Evolutionary conservation across 2,329 filamentous ascomycete genomes (phyloP).

Genomic region (Penicillium sp.): DNA sequence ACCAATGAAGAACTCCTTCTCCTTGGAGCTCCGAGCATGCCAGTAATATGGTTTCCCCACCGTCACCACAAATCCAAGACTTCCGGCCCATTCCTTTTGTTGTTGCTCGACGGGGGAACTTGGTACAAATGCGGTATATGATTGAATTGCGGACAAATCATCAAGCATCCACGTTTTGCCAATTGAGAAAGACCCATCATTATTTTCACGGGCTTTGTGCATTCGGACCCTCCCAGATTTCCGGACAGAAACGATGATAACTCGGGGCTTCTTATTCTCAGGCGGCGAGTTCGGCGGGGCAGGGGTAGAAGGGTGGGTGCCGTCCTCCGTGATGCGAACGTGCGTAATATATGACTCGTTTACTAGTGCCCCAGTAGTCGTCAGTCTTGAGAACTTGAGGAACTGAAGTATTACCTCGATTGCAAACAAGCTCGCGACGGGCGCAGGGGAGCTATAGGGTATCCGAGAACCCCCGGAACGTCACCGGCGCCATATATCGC

Average conservation of each 20-base stretch:
- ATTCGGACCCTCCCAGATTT: constrained; percentile 91
- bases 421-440: not conserved
- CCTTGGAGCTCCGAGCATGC: constrained; percentile 89
- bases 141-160: constrained; percentile 82
- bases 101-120: constrained; percentile 64
- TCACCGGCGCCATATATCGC: constrained; percentile 6
- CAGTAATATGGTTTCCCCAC: constrained; percentile 96
- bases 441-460: not conserved
- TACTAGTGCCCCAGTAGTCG: constrained; percentile 52
- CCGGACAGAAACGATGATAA: constrained; percentile 91
- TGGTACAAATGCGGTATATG: constrained; percentile 68
- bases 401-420: not conserved
- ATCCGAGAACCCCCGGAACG: not conserved
- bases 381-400: constrained; percentile 22
- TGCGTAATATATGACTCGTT: constrained; percentile 98
- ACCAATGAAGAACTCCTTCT: constrained; percentile 98
- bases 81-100: constrained; percentile 75
- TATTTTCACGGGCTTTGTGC: constrained; percentile 96
- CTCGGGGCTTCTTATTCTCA: constrained; percentile 80
- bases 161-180: constrained; percentile 98
- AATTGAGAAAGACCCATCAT: constrained; percentile 92
- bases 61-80: constrained; percentile 82
- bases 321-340: constrained; percentile 87
- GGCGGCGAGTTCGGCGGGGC: constrained; percentile 77
- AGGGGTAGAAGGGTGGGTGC: constrained; percentile 77